Base-by-base conservation (phyloP, 2,329 filamentous ascomycete genomes). In the Mariannaea elegans region DNA sequence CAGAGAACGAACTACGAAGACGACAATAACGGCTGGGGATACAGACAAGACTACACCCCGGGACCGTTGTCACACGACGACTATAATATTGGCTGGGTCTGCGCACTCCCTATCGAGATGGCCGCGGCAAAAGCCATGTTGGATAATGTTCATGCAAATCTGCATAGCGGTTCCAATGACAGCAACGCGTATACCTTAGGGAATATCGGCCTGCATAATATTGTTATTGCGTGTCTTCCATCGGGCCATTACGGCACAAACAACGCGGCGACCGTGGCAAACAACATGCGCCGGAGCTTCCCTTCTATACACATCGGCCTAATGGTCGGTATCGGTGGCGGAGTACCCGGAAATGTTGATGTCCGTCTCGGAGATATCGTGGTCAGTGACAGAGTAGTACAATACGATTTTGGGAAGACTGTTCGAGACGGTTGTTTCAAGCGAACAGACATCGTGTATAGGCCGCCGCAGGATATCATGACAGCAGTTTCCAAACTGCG, bases 261-360 rank as follows among this genome's bases (percentile, higher is more conserved):
- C 16, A 51, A 46, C 8, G 32, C 59, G 1, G 51, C 51, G 1
- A 50, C 46, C 3, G 60, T 65, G 0, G 19, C 24, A 6, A 63
- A 42, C 6, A 63, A 68, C 12, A 27, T 70, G 13, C 51, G 27
- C 1, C 54, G 60, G 1, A 65, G 56, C 0, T 70, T 70, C 23
- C 56, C 56, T 1, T 38, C 12, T 1, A 51, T 63, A 3, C 54
- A 29, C 0, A 18, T 61, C 2, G 31, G 50, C 3, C 19, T 70
- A 6, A 66, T 73, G 49, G 72, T 74, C 7, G 71, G 72, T 2
- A 71, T 74, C 2, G 72, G 72, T 8, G 71, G 71, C 8, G 71
- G 69, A 1, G 64, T 63, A 0, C 72, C 71, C 2, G 53, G 50
- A 2, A 50, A 36, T 27, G 36, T 34, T 3, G 59, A 69, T 8